These are phyloP conservation scores for Iris pallida DNA, from an alignment of 116 monocot species.

Conservation along the genomic window DNA sequence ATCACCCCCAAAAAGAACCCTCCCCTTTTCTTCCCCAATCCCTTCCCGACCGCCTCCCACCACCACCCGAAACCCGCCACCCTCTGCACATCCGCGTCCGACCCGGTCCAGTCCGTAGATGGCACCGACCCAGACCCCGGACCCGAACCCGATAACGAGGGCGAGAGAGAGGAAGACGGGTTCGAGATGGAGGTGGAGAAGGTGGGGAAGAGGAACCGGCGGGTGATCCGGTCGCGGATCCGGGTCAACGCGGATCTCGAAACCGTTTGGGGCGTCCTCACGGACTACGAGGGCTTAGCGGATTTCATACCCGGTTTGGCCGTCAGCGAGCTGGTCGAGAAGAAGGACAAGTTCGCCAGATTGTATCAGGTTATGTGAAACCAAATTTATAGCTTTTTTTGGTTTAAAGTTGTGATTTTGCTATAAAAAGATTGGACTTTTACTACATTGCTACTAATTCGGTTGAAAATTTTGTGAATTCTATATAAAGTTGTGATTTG, in stretches of 20 bases:
- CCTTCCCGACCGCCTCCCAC: not conserved
- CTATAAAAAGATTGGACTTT: too few relatives aligned
- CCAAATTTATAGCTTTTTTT: not conserved
- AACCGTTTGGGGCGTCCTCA: constrained; percentile 67
- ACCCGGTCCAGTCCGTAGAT: not conserved
- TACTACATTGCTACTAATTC: too few relatives aligned
- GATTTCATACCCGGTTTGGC: constrained; percentile 70
- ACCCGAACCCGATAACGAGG: not conserved
- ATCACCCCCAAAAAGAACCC: too few relatives aligned
- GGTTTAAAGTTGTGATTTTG: not conserved
- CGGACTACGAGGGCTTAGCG: constrained; percentile 83
- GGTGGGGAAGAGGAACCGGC: constrained; percentile 45
- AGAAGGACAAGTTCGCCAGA: constrained; percentile 51
- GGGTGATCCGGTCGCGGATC: constrained; percentile 46
- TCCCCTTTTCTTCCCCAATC: not conserved
- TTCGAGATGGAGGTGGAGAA: constrained; percentile 59
- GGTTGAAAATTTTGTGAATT: not conserved
- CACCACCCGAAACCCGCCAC: not conserved
- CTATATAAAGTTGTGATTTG: constrained; percentile 1
- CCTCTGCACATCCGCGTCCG: constrained; percentile 1
- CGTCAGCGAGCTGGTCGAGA: constrained; percentile 60
- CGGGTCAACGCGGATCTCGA: constrained; percentile 57
- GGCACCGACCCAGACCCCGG: not conserved
- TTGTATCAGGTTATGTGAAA: constrained; percentile 56
- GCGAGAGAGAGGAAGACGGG: constrained; percentile 16